Base-by-base conservation (phyloP, 106 monocot genomes). In the Amphibolis antarctica region DNA sequence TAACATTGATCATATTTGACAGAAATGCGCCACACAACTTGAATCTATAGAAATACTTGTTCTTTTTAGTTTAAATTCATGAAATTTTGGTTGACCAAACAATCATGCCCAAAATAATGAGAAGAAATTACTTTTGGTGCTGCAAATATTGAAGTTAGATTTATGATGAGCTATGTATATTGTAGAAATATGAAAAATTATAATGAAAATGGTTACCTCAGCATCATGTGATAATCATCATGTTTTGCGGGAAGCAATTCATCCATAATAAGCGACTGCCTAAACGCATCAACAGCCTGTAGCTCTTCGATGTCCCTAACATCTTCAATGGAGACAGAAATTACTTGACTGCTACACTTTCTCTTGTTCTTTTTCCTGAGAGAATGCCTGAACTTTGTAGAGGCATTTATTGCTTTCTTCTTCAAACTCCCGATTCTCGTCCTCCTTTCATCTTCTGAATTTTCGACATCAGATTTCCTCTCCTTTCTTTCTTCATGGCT, bases 171-270 rank as follows among this genome's bases (percentile, higher is more conserved):
- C 36, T 36, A 2, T 36, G 36, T 36, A 7, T 36, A 36, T n/a
- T n/a, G n/a, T n/a, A n/a, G n/a, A n/a, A n/a, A n/a, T n/a, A n/a
- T n/a, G n/a, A n/a, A n/a, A n/a, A n/a, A n/a, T n/a, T n/a, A n/a
- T n/a, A n/a, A n/a, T n/a, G n/a, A n/a, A n/a, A n/a, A n/a, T 12
- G 42, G 10, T 45, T 45, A 90, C 89, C 89, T 90, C 43, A 90
- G 59, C 80, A 90, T 77, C 74, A 80, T 83, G 42, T 90, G 82
- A 70, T 90, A 90, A 75, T 85, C 82, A 69, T 90, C 89, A 59
- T 76, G 80, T 65, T 64, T 72, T 27, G 80, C 42, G 66, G 89
- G 89, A 20, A 90, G 69, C 60, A 90, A 59, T 12, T 83, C 83
- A 66, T 90, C 89, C 55, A 69, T 28, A 29, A 79, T 69, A 23